phyloP scores from a whole-genome alignment of 768 basidiomycete genomes.

The Termitomyces sp. region DNA sequence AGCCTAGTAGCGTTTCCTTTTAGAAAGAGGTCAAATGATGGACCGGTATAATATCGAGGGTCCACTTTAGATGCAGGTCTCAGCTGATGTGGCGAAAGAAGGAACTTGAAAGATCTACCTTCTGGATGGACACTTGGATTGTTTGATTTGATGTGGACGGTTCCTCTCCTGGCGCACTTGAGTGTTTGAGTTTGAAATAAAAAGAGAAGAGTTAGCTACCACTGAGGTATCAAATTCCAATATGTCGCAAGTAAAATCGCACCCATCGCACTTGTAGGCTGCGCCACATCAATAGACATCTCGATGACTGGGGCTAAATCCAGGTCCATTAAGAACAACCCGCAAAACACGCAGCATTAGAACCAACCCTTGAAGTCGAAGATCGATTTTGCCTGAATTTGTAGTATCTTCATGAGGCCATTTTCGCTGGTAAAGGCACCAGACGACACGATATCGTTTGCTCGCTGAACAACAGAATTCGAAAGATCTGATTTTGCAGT shows the following conservation, averaged over 20 bases:
- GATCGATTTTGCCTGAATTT: constrained; percentile 8
- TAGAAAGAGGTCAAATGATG: constrained; percentile 4
- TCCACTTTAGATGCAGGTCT: neutral
- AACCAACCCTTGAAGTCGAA: constrained; percentile 5
- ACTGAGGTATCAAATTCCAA: constrained; percentile 14
- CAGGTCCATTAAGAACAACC: neutral
- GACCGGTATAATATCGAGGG: constrained; percentile 3
- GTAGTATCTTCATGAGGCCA: constrained; percentile 8
- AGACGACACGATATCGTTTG: constrained; percentile 9
- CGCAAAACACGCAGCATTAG: no score
- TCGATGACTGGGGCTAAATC: constrained; percentile 12
- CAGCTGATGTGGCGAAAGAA: neutral
- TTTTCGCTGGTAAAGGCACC: constrained; percentile 9
- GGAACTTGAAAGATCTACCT: neutral
- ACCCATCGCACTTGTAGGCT: neutral
- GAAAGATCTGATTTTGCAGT: neutral
- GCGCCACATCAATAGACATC: neutral
- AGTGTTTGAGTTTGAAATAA: neutral
- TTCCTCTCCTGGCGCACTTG: constrained; percentile 1
- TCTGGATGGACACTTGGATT: constrained; percentile 11
- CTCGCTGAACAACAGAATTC: neutral
- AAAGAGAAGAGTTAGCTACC: neutral
- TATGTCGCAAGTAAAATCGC: neutral
- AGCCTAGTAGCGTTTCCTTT: constrained; percentile 10
- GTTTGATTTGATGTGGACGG: constrained; percentile 3